These are phyloP conservation scores for Sordariomycetes sp. DNA, from an alignment of 2,329 filamentous ascomycete species.

Conservation along the genomic window DNA sequence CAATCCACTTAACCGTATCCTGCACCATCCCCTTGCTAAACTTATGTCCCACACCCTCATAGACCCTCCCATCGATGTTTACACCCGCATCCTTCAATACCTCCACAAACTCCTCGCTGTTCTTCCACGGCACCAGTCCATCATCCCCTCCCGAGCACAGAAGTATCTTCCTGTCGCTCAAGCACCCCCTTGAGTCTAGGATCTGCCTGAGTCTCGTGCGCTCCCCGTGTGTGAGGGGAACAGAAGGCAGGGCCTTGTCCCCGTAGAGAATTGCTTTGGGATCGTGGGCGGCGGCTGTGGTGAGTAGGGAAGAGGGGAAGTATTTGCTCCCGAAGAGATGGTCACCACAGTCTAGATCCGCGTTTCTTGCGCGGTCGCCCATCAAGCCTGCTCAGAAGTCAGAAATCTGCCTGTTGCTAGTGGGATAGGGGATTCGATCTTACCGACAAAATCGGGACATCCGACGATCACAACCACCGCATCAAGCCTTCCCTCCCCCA, in stretches of 20 bases:
- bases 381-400: constrained; percentile 47
- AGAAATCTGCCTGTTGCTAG: too few species aligned
- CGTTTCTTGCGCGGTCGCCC: constrained; percentile 65
- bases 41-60: constrained; percentile 59
- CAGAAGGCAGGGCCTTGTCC: constrained; percentile 22
- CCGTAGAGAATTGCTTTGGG: constrained; percentile 67
- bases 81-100: constrained; percentile 53
- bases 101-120: constrained; percentile 48
- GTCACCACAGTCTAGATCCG: constrained; percentile 45
- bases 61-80: constrained; percentile 56
- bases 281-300: constrained; percentile 56
- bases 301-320: constrained; percentile 63
- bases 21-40: constrained; percentile 59
- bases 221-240: constrained; percentile 22
- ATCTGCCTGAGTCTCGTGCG: constrained; percentile 33
- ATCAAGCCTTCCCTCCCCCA: constrained; percentile 70
- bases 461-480: constrained; percentile 76
- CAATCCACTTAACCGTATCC: constrained; percentile 57
- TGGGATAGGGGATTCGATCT: too few species aligned
- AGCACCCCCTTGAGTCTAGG: constrained; percentile 36
- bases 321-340: constrained; percentile 68
- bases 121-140: constrained; percentile 61
- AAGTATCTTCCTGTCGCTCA: constrained; percentile 51
- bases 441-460: constrained; percentile 76
- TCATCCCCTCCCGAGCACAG: constrained; percentile 59